phyloP scores from a whole-genome alignment of 2,329 filamentous ascomycete genomes.

The Trichoderma semiorbis region DNA sequence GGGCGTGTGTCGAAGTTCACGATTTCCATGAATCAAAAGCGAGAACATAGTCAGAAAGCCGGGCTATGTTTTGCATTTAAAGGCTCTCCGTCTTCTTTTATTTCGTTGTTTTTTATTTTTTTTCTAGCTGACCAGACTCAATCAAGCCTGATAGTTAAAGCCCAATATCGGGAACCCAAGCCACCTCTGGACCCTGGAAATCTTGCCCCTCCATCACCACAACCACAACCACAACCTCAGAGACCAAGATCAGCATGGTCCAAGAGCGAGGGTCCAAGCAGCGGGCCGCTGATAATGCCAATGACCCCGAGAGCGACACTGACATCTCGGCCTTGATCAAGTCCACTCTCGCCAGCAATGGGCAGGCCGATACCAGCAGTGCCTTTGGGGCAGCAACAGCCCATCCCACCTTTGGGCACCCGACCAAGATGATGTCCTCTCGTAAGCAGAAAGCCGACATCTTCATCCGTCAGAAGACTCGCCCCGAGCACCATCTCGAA shows the following conservation, averaged over 20 bases:
- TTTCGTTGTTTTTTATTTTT: constrained; percentile 23
- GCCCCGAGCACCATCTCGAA: constrained; percentile 56
- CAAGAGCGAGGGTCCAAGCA: constrained; percentile 46
- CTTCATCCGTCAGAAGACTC: constrained; percentile 52
- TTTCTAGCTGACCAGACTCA: constrained; percentile 7
- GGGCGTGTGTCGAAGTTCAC: constrained; percentile 15
- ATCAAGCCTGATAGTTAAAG: not conserved
- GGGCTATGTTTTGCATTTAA: constrained; percentile 33
- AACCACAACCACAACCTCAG: not conserved
- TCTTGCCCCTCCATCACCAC: constrained; percentile 3
- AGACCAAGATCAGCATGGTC: constrained; percentile 37
- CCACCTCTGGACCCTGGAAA: not conserved
- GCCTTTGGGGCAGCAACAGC: constrained; percentile 22
- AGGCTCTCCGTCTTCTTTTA: constrained; percentile 24
- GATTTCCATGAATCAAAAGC: constrained; percentile 21
- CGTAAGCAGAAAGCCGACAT: constrained; percentile 55
- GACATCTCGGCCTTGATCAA: constrained; percentile 35
- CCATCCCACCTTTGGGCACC: constrained; percentile 36
- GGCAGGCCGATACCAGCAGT: constrained; percentile 20
- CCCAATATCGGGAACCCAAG: not conserved
- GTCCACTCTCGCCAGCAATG: constrained; percentile 26
- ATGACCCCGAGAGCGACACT: constrained; percentile 32
- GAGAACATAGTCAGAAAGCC: constrained; percentile 28
- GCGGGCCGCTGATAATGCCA: constrained; percentile 37
- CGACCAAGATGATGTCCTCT: constrained; percentile 45